Evolutionary conservation across 108 stramenopile genomes (phyloP).

Genomic region (Pseudonitzschia delicatissima): DNA sequence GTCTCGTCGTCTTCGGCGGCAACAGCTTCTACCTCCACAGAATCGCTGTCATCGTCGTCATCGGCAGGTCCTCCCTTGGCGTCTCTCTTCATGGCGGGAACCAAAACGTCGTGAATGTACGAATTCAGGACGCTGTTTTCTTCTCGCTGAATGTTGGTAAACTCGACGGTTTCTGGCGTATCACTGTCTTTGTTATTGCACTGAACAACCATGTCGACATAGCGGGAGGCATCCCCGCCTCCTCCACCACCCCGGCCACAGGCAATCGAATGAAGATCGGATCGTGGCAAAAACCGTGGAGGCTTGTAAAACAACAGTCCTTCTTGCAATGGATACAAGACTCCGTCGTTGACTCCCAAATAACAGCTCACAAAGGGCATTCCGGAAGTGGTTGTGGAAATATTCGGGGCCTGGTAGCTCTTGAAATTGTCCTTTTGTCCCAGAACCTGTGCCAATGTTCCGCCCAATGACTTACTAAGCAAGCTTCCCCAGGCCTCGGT

Average conservation of each 20-base stretch:
- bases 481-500: constrained; percentile 14
- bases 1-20: constrained; percentile 16
- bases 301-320: constrained; percentile 85
- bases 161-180: constrained; percentile 45
- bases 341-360: constrained; percentile 73
- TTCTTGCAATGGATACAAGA: constrained; percentile 65
- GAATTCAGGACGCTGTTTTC: constrained; percentile 60
- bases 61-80: constrained; percentile 8
- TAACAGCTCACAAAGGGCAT: constrained; percentile 83
- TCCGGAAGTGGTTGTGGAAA: constrained; percentile 53
- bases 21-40: constrained; percentile 12
- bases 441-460: neutral
- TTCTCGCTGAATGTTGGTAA: constrained; percentile 75
- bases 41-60: constrained; percentile 13
- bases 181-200: constrained; percentile 8
- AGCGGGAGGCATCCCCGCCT: constrained; percentile 41
- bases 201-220: constrained; percentile 59
- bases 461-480: constrained; percentile 31
- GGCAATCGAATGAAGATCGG: constrained; percentile 51
- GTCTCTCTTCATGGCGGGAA: constrained; percentile 71
- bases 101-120: constrained; percentile 69
- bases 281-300: constrained; percentile 64
- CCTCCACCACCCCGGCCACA: constrained; percentile 68
- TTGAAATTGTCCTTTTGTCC: constrained; percentile 24
- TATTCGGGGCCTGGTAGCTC: constrained; percentile 34